phyloP scores from a whole-genome alignment of 306 rosid genomes.

The Datisca glomerata region DNA sequence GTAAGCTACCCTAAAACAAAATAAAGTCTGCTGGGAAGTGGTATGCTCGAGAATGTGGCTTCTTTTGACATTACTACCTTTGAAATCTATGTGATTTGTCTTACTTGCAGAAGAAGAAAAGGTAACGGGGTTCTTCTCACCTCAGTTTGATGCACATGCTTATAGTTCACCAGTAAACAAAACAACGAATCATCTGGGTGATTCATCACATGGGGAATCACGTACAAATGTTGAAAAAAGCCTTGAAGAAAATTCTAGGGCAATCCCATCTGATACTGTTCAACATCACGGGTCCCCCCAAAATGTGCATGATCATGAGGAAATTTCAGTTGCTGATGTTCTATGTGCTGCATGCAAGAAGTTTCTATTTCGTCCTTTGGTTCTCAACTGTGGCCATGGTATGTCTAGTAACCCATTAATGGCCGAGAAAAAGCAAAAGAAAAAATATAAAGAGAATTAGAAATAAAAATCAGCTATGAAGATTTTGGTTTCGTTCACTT shows the following conservation, averaged over 20 bases:
- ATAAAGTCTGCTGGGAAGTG: too few species aligned
- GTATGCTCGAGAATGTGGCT: too few species aligned
- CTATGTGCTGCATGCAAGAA: slow-evolving; percentile 57
- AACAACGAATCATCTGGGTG: slow-evolving; percentile 16
- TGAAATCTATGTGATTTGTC: neutral
- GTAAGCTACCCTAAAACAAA: too few species aligned
- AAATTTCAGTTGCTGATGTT: slow-evolving; percentile 46
- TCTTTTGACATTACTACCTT: too few species aligned
- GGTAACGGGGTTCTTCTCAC: slow-evolving; percentile 30
- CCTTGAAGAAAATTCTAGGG: slow-evolving; percentile 17
- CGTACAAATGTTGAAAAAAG: slow-evolving; percentile 12
- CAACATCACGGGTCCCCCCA: slow-evolving; percentile 5
- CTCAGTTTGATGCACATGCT: slow-evolving; percentile 43
- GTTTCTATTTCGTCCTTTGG: slow-evolving; percentile 56
- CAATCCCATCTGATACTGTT: slow-evolving; percentile 12
- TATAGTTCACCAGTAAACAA: slow-evolving; percentile 25
- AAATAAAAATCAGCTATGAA: too few species aligned
- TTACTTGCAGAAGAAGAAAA: slow-evolving; percentile 56
- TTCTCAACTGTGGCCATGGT: slow-evolving; percentile 92
- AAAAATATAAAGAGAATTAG: too few species aligned
- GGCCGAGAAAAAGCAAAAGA: too few species aligned
- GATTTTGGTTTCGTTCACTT: too few species aligned
- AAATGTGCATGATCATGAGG: slow-evolving; percentile 13
- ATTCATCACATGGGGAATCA: slow-evolving; percentile 22
- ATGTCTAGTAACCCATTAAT: too few species aligned